A percentile compares a stretch with the other conserved stretches of the same genome.
phyloP scores from a whole-genome alignment of 2,329 filamentous ascomycete genomes.

The Aspergillus intermedius region DNA sequence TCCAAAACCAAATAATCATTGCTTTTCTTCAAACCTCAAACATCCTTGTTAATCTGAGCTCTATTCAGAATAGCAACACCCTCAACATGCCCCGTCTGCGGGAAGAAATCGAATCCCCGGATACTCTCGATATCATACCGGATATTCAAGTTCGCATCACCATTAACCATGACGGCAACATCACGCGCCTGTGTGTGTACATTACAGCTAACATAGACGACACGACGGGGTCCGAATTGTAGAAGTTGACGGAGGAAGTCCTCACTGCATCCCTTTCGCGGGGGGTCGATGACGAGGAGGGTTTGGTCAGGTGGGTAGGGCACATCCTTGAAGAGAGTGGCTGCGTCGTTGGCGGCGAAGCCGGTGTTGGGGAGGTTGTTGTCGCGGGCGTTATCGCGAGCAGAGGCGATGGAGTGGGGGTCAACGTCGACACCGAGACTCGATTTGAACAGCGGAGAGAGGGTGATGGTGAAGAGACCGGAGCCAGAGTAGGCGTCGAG shows the following conservation, averaged over 20 bases:
- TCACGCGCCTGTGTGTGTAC: conserved; percentile 96
- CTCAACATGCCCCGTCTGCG: conserved; percentile 68
- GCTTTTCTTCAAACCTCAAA: too few species aligned
- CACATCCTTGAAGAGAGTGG: conserved; percentile 71
- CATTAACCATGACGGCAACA: conserved; percentile 77
- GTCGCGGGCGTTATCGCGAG: conserved; percentile 67
- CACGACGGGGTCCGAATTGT: conserved; percentile 65
- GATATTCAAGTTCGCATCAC: conserved; percentile 38
- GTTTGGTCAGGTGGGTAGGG: conserved; percentile 72
- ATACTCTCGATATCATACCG: conserved; percentile 84
- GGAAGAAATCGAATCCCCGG: conserved; percentile 94
- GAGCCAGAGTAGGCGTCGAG: conserved; percentile 98
- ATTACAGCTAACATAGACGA: conserved; percentile 95
- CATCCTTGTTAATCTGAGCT: conserved; percentile 6
- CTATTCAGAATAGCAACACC: conserved; percentile 55
- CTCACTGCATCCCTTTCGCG: conserved; percentile 86
- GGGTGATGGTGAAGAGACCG: conserved; percentile 92
- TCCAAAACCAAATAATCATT: too few species aligned
- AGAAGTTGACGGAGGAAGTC: conserved; percentile 77
- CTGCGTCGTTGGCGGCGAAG: conserved; percentile 86
- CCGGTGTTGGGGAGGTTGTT: conserved; percentile 71
- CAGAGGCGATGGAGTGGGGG: conserved; percentile 67
- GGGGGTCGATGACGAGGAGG: conserved; percentile 92
- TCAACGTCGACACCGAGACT: conserved; percentile 90
- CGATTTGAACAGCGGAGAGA: conserved; percentile 71